These are phyloP conservation scores for Pirum gemmata DNA, from an alignment of 78 protist species.

Conservation along the genomic window DNA sequence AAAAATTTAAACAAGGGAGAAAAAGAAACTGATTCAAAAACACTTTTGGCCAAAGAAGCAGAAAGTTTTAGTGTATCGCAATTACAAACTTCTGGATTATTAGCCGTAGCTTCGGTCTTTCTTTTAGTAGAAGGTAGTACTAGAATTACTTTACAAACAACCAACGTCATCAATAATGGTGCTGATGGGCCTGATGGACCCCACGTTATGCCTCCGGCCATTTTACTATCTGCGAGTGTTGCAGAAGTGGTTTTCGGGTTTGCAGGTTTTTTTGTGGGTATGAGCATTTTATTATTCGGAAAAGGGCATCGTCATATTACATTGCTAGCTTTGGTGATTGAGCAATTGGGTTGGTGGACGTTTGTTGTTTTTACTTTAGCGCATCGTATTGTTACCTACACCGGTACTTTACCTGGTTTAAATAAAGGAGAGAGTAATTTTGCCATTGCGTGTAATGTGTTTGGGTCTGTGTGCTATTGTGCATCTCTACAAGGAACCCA, in stretches of 20 bases:
- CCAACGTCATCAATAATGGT: too few species aligned
- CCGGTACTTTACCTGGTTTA: neutral
- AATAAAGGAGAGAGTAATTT: neutral
- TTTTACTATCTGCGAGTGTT: neutral
- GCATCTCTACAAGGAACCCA: neutral
- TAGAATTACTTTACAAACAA: too few species aligned
- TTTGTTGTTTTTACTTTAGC: neutral
- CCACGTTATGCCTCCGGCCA: too few species aligned
- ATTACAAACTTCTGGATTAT: too few species aligned
- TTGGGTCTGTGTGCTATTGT: neutral
- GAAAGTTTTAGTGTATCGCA: too few species aligned
- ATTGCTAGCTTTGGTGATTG: neutral
- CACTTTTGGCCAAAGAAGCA: too few species aligned
- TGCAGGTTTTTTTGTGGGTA: neutral
- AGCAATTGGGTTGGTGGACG: neutral
- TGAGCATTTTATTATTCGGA: neutral
- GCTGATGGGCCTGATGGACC: too few species aligned
- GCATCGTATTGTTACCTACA: neutral
- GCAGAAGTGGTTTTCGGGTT: neutral
- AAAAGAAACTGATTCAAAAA: too few species aligned
- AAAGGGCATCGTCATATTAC: neutral
- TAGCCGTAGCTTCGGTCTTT: too few species aligned
- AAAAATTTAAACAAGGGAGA: too few species aligned
- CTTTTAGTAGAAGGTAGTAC: too few species aligned
- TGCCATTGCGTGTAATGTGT: neutral